These are phyloP conservation scores for Rosa hybrid DNA, from an alignment of 331 rosid species.

Conservation along the genomic window DNA sequence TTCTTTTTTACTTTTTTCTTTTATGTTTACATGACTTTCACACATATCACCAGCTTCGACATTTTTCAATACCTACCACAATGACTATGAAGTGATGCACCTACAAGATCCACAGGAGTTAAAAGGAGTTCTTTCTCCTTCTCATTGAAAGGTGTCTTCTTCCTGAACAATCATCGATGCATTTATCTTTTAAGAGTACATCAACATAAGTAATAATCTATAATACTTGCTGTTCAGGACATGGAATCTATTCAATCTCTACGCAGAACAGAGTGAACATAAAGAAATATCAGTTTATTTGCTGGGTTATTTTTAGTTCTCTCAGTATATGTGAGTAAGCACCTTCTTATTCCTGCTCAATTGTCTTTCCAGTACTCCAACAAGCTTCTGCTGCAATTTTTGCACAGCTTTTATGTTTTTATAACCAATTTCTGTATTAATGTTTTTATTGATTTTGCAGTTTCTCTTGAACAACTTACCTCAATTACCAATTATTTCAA, in stretches of 20 bases:
- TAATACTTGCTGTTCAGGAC: slow-evolving; percentile 52
- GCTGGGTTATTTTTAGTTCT: slow-evolving; percentile 21
- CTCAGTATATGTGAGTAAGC: background rate
- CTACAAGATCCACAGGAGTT: slow-evolving; percentile 74
- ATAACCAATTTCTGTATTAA: too few species aligned
- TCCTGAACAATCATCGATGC: background rate
- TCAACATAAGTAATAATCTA: slow-evolving; percentile 3
- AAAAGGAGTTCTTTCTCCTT: slow-evolving; percentile 92
- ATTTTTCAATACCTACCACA: too few species aligned
- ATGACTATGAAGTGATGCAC: slow-evolving; percentile 84
- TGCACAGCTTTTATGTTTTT: slow-evolving; percentile 32
- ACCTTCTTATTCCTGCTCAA: background rate
- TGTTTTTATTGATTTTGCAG: too few species aligned
- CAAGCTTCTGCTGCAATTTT: slow-evolving; percentile 88
- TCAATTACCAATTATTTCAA: too few species aligned
- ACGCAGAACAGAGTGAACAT: slow-evolving; percentile 84
- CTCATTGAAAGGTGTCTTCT: slow-evolving; percentile 67
- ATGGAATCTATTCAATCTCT: slow-evolving; percentile 93
- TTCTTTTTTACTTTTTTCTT: too few species aligned
- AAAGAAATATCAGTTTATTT: too few species aligned
- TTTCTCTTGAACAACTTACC: too few species aligned
- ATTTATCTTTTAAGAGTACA: slow-evolving; percentile 1
- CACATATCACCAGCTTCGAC: too few species aligned
- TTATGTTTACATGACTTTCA: too few species aligned
- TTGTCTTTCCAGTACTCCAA: slow-evolving; percentile 69